Evolutionary conservation across 805 yeast genomes (phyloP).

Genomic region (Lipomyces orientalis): DNA sequence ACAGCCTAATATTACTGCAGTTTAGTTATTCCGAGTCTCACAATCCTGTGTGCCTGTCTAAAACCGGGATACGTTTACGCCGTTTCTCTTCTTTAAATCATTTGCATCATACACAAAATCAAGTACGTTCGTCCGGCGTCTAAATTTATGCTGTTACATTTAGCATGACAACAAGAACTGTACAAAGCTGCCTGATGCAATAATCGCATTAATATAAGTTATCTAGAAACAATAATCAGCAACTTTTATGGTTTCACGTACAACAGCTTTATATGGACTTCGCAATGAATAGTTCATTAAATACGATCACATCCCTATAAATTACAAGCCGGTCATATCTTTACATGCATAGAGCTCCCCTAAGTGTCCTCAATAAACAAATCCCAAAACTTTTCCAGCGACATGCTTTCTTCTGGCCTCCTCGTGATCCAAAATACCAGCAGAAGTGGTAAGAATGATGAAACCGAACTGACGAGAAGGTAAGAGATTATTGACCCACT

Average conservation of each 20-base stretch:
- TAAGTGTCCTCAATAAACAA: conserved; percentile 71
- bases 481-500: conserved; percentile 97
- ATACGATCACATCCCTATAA: neutral
- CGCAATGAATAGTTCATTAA: conserved; percentile 3
- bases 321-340: neutral
- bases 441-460: conserved; percentile 97
- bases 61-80: no score
- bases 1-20: neutral
- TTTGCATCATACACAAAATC: no score
- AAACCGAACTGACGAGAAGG: conserved; percentile 99
- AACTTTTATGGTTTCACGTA: neutral
- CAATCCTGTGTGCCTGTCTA: no score
- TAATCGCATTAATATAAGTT: neutral
- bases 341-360: neutral
- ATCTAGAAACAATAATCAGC: neutral
- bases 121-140: no score
- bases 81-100: no score
- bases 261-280: neutral
- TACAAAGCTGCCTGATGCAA: no score
- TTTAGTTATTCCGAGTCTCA: neutral
- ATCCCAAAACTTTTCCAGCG: conserved; percentile 98
- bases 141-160: no score
- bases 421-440: conserved; percentile 99
- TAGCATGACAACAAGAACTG: no score
- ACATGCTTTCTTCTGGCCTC: conserved; percentile 99